These are phyloP conservation scores for Pilatotrama ljubarskyi DNA, from an alignment of 768 basidiomycete species.

Conservation along the genomic window DNA sequence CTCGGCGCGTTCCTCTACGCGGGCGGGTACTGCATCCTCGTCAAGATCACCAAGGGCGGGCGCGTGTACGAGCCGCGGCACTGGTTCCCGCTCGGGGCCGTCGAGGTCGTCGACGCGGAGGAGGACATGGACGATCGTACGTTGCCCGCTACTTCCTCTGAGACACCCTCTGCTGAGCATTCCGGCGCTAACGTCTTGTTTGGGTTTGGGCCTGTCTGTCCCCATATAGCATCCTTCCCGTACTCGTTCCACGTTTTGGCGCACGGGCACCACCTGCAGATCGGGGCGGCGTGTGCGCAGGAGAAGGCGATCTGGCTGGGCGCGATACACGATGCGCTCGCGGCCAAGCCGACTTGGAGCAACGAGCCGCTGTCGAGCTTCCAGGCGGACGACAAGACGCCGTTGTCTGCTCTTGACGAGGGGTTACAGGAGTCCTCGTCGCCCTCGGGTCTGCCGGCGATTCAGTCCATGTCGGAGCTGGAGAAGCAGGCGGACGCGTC, in stretches of 20 bases:
- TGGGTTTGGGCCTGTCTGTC: background rate
- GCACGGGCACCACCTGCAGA: conserved; percentile 75
- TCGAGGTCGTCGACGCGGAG: conserved; percentile 67
- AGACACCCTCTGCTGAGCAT: background rate
- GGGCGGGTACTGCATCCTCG: conserved; percentile 83
- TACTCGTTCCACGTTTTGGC: conserved; percentile 71
- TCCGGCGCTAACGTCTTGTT: background rate
- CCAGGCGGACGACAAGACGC: conserved; percentile 42
- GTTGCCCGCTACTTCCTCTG: conserved; percentile 31
- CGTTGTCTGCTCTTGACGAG: conserved; percentile 31
- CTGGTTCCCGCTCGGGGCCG: conserved; percentile 80
- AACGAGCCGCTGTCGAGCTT: conserved; percentile 68
- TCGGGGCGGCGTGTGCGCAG: conserved; percentile 78
- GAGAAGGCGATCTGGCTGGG: conserved; percentile 90
- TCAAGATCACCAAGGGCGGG: conserved; percentile 76
- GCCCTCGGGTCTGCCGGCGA: conserved; percentile 29
- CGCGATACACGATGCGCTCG: conserved; percentile 57
- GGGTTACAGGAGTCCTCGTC: conserved; percentile 9
- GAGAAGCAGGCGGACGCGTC: conserved; percentile 19
- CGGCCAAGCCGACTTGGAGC: conserved; percentile 46
- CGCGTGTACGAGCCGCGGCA: conserved; percentile 83
- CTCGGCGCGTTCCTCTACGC: conserved; percentile 87
- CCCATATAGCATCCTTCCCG: conserved; percentile 65
- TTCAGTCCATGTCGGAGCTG: conserved; percentile 33
- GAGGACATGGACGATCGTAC: conserved; percentile 64